Evolutionary conservation across 805 yeast genomes (phyloP).

Genomic region (Ogataea minuta): DNA sequence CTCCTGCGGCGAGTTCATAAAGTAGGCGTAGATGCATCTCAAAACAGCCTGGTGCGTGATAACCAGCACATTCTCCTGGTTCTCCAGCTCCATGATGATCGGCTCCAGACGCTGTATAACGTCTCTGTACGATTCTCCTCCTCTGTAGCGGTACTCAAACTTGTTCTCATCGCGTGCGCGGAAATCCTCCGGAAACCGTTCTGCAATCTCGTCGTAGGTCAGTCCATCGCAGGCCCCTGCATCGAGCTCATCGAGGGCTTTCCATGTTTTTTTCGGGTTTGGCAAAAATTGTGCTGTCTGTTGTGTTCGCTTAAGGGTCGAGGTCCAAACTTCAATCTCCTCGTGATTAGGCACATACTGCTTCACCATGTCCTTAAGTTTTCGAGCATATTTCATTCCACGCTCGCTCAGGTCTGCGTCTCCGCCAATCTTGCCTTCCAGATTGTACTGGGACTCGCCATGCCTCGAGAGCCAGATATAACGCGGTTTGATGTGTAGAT

Average conservation of each 20-base stretch:
- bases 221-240: constrained; percentile 98
- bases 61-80: constrained; percentile 92
- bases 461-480: constrained; percentile 93
- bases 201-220: constrained; percentile 91
- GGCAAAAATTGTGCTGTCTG: constrained; percentile 86
- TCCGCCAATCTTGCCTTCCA: constrained; percentile 95
- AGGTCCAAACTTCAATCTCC: constrained; percentile 90
- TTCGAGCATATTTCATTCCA: constrained; percentile 79
- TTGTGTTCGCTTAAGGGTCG: constrained; percentile 86
- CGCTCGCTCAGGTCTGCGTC: constrained; percentile 83
- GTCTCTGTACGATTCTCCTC: constrained; percentile 96
- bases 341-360: constrained; percentile 61
- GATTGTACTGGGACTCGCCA: constrained; percentile 89
- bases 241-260: constrained; percentile 93
- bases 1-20: constrained; percentile 97
- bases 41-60: constrained; percentile 98
- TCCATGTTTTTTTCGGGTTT: constrained; percentile 86
- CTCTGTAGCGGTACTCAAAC: constrained; percentile 92
- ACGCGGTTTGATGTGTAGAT: constrained; percentile 88
- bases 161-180: constrained; percentile 94
- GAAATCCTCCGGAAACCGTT: constrained; percentile 87
- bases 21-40: constrained; percentile 94
- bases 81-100: constrained; percentile 95
- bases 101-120: constrained; percentile 95
- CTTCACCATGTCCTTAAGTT: constrained; percentile 72